phyloP scores from a whole-genome alignment of 306 rosid genomes.

The Gastrolobium bilobum region DNA sequence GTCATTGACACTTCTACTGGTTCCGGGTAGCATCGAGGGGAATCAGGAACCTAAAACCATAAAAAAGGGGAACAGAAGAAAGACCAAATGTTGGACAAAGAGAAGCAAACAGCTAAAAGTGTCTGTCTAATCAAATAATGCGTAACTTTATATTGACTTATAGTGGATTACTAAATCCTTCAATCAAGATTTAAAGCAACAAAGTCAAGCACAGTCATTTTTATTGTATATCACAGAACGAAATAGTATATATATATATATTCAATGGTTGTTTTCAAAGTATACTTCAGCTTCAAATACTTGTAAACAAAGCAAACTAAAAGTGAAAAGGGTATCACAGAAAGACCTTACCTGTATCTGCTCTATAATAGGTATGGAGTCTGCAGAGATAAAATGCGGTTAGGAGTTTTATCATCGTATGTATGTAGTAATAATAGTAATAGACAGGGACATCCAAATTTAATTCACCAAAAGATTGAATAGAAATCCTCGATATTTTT shows the following conservation, averaged over 20 bases:
- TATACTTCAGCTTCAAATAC: background rate
- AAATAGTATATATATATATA: background rate
- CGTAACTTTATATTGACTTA: background rate
- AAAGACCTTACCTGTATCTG: slow-evolving; percentile 44
- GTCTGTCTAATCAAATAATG: background rate
- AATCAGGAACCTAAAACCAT: slow-evolving; percentile 45
- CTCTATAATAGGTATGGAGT: slow-evolving; percentile 34
- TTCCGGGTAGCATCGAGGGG: slow-evolving; percentile 55
- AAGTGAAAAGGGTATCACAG: background rate
- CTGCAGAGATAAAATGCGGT: slow-evolving; percentile 48
- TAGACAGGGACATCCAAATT: slow-evolving; percentile 10
- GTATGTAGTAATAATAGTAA: background rate
- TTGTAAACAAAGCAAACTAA: slow-evolving; percentile 25
- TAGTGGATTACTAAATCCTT: slow-evolving; percentile 9
- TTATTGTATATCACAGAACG: background rate
- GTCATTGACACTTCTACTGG: slow-evolving; percentile 49
- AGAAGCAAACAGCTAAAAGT: background rate
- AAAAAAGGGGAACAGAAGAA: background rate
- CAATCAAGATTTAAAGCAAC: slow-evolving; percentile 23
- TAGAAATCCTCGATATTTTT: background rate
- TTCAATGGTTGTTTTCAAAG: slow-evolving; percentile 26
- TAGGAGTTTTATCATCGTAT: slow-evolving; percentile 14
- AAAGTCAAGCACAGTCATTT: background rate
- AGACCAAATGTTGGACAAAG: background rate
- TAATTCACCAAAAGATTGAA: slow-evolving; percentile 8